Conservation (phyloP, 768 basidiomycete genomes). For the Rhodotorula paludigena region DNA sequence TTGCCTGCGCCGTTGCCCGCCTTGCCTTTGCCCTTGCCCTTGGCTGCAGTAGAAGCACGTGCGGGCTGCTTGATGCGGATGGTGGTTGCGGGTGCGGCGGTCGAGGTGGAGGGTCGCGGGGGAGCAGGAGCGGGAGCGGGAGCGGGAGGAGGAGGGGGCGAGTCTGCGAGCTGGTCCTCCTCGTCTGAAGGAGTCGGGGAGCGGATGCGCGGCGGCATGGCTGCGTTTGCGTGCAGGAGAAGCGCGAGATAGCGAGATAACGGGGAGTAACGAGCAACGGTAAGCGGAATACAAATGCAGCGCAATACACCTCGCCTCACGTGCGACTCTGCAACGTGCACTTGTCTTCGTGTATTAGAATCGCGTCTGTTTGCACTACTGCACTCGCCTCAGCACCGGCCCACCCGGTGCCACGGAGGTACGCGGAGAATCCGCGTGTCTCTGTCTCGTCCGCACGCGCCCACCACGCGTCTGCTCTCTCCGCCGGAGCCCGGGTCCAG, state of each 20-base stretch:
- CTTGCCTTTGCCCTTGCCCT: too few relatives aligned
- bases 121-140: neutral
- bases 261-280: neutral
- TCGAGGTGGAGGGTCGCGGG: neutral
- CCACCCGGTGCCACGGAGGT: too few relatives aligned
- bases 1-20: neutral
- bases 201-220: conserved; percentile 23
- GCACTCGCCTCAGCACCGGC: too few relatives aligned
- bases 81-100: neutral
- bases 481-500: too few relatives aligned
- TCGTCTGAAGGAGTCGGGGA: conserved; percentile 17
- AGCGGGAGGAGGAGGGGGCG: neutral
- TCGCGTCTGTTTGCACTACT: too few relatives aligned
- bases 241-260: neutral
- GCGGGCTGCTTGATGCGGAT: conserved; percentile 4
- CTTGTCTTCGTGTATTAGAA: too few relatives aligned
- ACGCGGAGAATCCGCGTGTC: too few relatives aligned
- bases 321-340: too few relatives aligned
- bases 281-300: too few relatives aligned
- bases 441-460: too few relatives aligned
- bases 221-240: neutral
- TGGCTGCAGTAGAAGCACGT: neutral
- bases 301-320: too few relatives aligned
- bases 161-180: conserved; percentile 8
- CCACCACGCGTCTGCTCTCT: too few relatives aligned